phyloP scores from a whole-genome alignment of 2,329 filamentous ascomycete species.

The Cercospora brassicicola region DNA sequence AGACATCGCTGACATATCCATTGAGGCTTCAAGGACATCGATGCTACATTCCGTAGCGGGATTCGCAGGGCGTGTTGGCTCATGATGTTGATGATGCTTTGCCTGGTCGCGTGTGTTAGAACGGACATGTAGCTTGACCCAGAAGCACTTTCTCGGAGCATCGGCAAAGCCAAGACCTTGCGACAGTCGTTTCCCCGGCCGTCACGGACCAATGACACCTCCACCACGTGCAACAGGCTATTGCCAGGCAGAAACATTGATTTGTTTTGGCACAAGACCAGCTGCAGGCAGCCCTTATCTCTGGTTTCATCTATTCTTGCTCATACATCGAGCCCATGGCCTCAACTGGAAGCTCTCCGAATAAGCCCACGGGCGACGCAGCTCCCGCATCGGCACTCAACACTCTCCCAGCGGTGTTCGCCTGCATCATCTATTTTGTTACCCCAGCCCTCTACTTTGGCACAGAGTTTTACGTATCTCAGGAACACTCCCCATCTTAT shows the following conservation, averaged over 20 bases:
- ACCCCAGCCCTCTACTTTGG: conserved; percentile 15
- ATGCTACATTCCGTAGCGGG: conserved; percentile 30
- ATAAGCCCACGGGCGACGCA: neutral
- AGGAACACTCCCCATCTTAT: conserved; percentile 12
- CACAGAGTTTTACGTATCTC: conserved; percentile 17
- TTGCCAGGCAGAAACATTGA: neutral
- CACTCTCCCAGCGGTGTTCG: conserved; percentile 2
- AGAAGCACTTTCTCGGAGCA: conserved; percentile 3
- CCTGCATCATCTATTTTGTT: conserved; percentile 14
- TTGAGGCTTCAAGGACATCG: conserved; percentile 24
- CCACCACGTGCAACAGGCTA: neutral
- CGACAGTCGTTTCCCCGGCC: neutral
- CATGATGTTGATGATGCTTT: conserved; percentile 18
- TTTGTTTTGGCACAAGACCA: neutral
- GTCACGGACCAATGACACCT: neutral
- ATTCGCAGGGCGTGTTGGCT: conserved; percentile 29
- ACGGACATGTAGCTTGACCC: neutral
- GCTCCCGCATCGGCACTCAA: neutral
- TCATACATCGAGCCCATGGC: neutral
- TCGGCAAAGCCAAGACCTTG: conserved; percentile 1
- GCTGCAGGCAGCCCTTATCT: neutral
- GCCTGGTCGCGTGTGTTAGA: neutral
- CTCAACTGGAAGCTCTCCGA: neutral
- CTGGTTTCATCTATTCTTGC: neutral
- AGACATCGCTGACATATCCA: conserved; percentile 38